These are phyloP conservation scores for Terana coerulea DNA, from an alignment of 768 basidiomycete species.

Conservation along the genomic window DNA sequence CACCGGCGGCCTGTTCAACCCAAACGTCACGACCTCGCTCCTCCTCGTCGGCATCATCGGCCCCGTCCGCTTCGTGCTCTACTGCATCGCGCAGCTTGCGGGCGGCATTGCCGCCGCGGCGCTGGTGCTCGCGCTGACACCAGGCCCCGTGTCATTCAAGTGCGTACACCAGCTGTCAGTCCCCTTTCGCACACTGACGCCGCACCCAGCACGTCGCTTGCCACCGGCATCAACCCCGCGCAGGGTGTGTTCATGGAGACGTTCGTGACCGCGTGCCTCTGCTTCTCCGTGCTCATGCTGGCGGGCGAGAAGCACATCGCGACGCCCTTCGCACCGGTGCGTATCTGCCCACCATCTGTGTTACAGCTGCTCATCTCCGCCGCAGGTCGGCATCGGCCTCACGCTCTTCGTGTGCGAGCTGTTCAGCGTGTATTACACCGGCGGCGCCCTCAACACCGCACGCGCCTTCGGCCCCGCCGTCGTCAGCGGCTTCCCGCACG, in stretches of 20 bases:
- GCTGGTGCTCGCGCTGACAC: conserved; percentile 50
- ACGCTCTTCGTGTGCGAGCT: conserved; percentile 62
- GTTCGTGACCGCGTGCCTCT: conserved; percentile 59
- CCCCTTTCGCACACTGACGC: background rate
- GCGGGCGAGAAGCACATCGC: conserved; percentile 66
- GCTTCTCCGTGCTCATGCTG: conserved; percentile 66
- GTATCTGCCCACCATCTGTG: conserved; percentile 3
- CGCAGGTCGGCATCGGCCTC: conserved; percentile 59
- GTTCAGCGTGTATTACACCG: conserved; percentile 62
- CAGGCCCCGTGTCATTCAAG: conserved; percentile 53
- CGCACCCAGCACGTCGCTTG: conserved; percentile 42
- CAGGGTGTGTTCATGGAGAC: conserved; percentile 71
- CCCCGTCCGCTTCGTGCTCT: conserved; percentile 55
- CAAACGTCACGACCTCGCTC: conserved; percentile 56
- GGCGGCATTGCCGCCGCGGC: conserved; percentile 61
- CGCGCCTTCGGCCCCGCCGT: conserved; percentile 69
- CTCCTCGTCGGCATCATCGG: conserved; percentile 51
- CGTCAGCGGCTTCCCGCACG: conserved; percentile 51
- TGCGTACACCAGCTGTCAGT: conserved; percentile 25
- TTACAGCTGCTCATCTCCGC: conserved; percentile 2
- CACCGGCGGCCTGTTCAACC: conserved; percentile 66
- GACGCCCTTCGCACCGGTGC: conserved; percentile 67
- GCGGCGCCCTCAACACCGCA: conserved; percentile 66
- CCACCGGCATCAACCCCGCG: conserved; percentile 42
- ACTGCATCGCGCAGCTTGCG: conserved; percentile 55